These are phyloP conservation scores for Pythium chondricola DNA, from an alignment of 352 stramenopile species.

Conservation along the genomic window DNA sequence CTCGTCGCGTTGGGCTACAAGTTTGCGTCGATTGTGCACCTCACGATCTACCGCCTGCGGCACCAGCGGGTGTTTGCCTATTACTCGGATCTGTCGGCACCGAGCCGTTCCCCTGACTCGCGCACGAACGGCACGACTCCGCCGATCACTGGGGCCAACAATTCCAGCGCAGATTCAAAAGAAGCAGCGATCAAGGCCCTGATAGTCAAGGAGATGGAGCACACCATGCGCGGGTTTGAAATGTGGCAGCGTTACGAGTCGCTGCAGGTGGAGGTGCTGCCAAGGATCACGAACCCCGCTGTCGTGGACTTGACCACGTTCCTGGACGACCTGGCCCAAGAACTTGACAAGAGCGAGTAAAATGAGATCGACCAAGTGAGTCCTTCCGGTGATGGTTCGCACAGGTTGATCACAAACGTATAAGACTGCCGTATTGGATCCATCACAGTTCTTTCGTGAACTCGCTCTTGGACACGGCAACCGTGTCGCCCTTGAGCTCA, in stretches of 20 bases:
- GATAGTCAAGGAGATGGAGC: conserved; percentile 82
- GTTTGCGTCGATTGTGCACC: conserved; percentile 65
- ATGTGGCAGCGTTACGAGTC: conserved; percentile 83
- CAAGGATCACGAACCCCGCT: conserved; percentile 66
- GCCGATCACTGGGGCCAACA: conserved; percentile 58
- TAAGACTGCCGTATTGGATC: no score
- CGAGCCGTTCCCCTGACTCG: conserved; percentile 66
- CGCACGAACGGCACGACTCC: conserved; percentile 66
- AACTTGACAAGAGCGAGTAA: conserved; percentile 31
- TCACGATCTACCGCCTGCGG: conserved; percentile 79
- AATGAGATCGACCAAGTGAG: no score
- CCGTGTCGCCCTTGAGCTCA: conserved; percentile 80
- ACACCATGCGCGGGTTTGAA: conserved; percentile 79
- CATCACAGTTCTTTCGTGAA: conserved; percentile 69
- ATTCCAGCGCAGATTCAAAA: conserved; percentile 40
- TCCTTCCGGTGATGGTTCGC: no score
- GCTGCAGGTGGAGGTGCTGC: conserved; percentile 60
- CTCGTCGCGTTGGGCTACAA: conserved; percentile 82
- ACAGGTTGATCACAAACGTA: no score
- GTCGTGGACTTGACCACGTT: conserved; percentile 61
- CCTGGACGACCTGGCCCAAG: conserved; percentile 63
- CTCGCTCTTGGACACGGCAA: conserved; percentile 87
- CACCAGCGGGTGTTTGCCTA: conserved; percentile 72
- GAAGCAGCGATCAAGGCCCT: conserved; percentile 59
- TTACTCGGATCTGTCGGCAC: conserved; percentile 77